phyloP scores from a whole-genome alignment of 345 rosid genomes.

The thale cress (Arabidopsis thaliana) region DNA sequence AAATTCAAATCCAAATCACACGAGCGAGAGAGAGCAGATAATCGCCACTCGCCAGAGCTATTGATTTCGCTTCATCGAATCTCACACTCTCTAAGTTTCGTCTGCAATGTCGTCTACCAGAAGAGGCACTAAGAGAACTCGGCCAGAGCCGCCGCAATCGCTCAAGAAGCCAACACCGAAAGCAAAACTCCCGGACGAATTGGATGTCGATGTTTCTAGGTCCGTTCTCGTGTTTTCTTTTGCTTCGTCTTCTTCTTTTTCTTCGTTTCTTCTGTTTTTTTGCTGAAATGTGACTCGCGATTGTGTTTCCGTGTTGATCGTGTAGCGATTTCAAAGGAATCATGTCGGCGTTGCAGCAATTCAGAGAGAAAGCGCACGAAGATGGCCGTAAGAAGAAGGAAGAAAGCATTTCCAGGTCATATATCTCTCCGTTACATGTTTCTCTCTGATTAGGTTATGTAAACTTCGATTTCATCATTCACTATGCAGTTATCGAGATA shows the following conservation, averaged over 20 bases:
- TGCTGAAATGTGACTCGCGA: not conserved
- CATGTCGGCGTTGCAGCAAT: constrained; percentile 80
- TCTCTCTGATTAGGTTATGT: constrained; percentile 12
- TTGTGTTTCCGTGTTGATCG: constrained; percentile 26
- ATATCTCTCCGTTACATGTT: constrained; percentile 2
- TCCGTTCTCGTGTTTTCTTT: constrained; percentile 12
- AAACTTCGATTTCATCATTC: constrained; percentile 1
- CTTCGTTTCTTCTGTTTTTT: constrained; percentile 2
- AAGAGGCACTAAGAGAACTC: constrained; percentile 39
- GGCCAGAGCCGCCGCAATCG: constrained; percentile 45
- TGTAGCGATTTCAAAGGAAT: constrained; percentile 82
- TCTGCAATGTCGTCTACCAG: constrained; percentile 43
- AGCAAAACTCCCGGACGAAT: constrained; percentile 52
- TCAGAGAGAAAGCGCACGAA: constrained; percentile 74
- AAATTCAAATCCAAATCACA: constrained; percentile 15
- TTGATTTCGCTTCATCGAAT: constrained; percentile 21
- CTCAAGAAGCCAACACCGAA: constrained; percentile 52
- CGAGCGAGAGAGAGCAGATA: constrained; percentile 3
- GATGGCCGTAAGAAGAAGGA: constrained; percentile 87
- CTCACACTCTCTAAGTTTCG: constrained; percentile 11
- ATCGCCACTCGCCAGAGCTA: not conserved
- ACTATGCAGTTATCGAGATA: constrained; percentile 10
- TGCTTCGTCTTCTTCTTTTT: not conserved
- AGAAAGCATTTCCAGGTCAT: constrained; percentile 81
- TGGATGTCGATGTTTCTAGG: constrained; percentile 73